Evolutionary conservation across 2,329 filamentous ascomycete genomes (phyloP), one percentile per base, ranked within the genome.

Genomic region (Aulographum hederae): DNA sequence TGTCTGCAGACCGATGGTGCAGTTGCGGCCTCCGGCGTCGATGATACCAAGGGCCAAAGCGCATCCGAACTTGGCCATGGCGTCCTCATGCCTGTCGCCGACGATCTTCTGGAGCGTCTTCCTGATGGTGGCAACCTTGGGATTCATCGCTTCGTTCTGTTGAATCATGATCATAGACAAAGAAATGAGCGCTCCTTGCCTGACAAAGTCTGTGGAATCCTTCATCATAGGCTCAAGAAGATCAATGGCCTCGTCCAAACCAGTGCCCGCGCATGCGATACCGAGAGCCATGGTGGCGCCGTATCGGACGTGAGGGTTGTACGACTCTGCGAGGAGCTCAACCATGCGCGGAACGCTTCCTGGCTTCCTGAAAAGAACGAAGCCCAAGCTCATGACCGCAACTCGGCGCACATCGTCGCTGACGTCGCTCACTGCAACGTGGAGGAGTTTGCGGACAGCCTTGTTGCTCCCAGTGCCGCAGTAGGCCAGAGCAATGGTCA

Each of bases 131-230:
- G 74, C 72, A 30, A 94, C 86, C 63, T 95, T 94, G 45, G 89
- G 85, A 57, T 95, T 98, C 81, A 94, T 92, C 18, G 78, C 77
- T 57, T 98, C 89, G 46, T 95, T 98, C 53, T 95, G 89, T 58
- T 98, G 89, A n/a, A 94, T 80, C 67, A 98, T 76, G 45, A 98
- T 93, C 89, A 98, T 98, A 37, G 89, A 73, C 35, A 95, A 66
- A 3, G 89, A 73, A 44, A 98, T 95, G 39, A 95, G 64, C 26
- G 89, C 86, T 50, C 91, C 89, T 56, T 98, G 89, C 43, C 91
- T 77, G 32, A 98, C 89, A 51, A 98, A 98, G 59, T 98, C 89
- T 36, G 85, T 92, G 5, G 89, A 91, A 45, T 98, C 89, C 64
- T 95, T 98, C 63, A 94, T 85, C 89, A 98, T 98, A 13, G 89